A percentile compares a stretch with the other conserved stretches of the same genome.
Evolutionary conservation across 2,329 filamentous ascomycete genomes (phyloP).

Genomic region (Talaromyces pinophilus): DNA sequence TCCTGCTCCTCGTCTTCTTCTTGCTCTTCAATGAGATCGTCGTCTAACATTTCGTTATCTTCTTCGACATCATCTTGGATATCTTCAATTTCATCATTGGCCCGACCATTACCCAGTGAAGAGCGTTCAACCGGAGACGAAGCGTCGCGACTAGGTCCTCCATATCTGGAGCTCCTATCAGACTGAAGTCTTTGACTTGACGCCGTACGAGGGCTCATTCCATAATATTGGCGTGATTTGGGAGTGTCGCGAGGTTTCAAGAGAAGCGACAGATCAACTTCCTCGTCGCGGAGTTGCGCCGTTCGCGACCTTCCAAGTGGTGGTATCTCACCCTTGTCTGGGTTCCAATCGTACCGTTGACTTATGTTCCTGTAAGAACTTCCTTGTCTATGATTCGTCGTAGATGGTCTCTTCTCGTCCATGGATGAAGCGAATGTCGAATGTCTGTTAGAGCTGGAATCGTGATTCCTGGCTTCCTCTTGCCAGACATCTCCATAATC

Average conservation of each 20-base stretch:
- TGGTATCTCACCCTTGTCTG: constrained; percentile 31
- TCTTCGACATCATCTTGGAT: neutral
- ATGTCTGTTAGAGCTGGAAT: constrained; percentile 32
- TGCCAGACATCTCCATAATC: constrained; percentile 53
- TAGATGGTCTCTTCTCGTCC: constrained; percentile 26
- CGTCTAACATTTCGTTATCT: constrained; percentile 2
- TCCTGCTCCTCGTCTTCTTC: constrained; percentile 20
- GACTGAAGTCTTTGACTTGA: constrained; percentile 24
- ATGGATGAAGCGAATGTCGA: constrained; percentile 27
- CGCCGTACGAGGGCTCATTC: constrained; percentile 34
- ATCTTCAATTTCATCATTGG: neutral
- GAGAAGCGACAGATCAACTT: constrained; percentile 39
- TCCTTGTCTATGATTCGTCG: neutral
- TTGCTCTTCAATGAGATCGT: constrained; percentile 2
- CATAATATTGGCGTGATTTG: constrained; percentile 40
- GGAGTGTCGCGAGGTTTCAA: constrained; percentile 38
- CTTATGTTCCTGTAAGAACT: neutral
- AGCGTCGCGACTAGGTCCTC: neutral
- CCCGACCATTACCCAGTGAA: neutral
- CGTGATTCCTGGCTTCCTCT: constrained; percentile 45
- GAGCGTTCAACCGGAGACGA: constrained; percentile 11
- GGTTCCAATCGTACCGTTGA: constrained; percentile 40
- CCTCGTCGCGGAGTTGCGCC: constrained; percentile 36
- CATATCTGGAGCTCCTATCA: neutral
- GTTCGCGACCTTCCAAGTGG: constrained; percentile 37